phyloP scores from a whole-genome alignment of 768 basidiomycete genomes.

The Hirschioporus abietinus region DNA sequence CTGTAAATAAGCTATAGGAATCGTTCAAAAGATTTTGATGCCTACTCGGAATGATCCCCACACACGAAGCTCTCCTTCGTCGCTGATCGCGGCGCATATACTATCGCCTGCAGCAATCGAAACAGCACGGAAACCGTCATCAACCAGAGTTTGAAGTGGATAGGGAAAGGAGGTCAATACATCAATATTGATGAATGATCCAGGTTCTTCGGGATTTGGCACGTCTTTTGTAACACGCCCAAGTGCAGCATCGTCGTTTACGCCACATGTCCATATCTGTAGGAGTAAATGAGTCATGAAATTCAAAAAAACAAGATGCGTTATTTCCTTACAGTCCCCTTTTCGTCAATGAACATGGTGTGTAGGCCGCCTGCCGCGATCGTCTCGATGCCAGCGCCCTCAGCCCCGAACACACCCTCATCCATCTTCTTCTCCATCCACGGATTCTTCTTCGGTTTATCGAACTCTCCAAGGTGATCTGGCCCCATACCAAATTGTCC shows the following conservation, averaged over 20 bases:
- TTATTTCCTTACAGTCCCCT: slow-evolving; percentile 69
- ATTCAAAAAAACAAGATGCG: neutral
- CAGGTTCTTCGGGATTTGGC: slow-evolving; percentile 53
- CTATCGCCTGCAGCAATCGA: slow-evolving; percentile 82
- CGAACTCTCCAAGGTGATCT: slow-evolving; percentile 61
- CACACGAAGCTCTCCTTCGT: slow-evolving; percentile 73
- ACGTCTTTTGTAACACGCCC: slow-evolving; percentile 69
- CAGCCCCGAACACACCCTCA: slow-evolving; percentile 63
- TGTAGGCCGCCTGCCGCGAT: slow-evolving; percentile 86
- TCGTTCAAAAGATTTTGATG: slow-evolving; percentile 10
- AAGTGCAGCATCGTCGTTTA: slow-evolving; percentile 86
- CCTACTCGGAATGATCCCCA: slow-evolving; percentile 90
- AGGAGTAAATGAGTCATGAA: slow-evolving; percentile 1
- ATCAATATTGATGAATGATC: slow-evolving; percentile 49
- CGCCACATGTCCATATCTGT: slow-evolving; percentile 81
- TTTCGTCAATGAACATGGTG: slow-evolving; percentile 82
- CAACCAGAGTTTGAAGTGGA: slow-evolving; percentile 61
- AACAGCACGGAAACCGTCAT: slow-evolving; percentile 81
- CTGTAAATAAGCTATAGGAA: slow-evolving; percentile 8
- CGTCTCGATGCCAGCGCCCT: slow-evolving; percentile 73
- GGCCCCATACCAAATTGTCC: slow-evolving; percentile 94
- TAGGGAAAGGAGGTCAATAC: slow-evolving; percentile 51
- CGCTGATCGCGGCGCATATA: slow-evolving; percentile 79
- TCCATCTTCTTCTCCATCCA: slow-evolving; percentile 77
- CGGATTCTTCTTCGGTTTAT: slow-evolving; percentile 68